Percentiles rank a stretch among this genome's conserved stretches.
Evolutionary conservation across 805 yeast species (phyloP).

Genomic region (Priceomyces haplophilus): DNA sequence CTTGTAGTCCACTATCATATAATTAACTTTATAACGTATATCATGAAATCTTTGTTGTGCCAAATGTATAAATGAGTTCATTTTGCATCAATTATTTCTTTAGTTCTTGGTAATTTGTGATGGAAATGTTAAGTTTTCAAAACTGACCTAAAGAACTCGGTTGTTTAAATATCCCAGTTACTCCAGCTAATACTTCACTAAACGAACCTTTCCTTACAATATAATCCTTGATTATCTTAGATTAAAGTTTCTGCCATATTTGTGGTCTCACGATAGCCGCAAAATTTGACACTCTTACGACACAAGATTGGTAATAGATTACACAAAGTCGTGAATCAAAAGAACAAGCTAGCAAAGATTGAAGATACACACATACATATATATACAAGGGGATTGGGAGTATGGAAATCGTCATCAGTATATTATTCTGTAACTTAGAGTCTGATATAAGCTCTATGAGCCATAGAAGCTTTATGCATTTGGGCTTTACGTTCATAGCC

Average conservation of each 20-base stretch:
- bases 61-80: conserved; percentile 5
- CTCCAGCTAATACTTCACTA: too few species aligned
- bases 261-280: background rate
- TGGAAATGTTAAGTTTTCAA: background rate
- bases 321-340: background rate
- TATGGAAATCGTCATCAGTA: background rate
- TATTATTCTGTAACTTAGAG: conserved; percentile 13
- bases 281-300: background rate
- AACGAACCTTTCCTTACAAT: too few species aligned
- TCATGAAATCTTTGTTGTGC: conserved; percentile 16
- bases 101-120: background rate
- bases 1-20: conserved; percentile 31
- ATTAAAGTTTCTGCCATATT: background rate
- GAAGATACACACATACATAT: conserved; percentile 3
- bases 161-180: too few species aligned
- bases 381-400: conserved; percentile 8
- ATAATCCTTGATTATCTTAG: background rate
- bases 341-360: background rate
- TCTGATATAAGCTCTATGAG: conserved; percentile 78
- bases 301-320: background rate
- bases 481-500: conserved; percentile 80
- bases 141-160: too few species aligned
- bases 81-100: background rate
- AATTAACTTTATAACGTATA: conserved; percentile 30
- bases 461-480: conserved; percentile 82